These are phyloP conservation scores for Penicillium sp. DNA, from an alignment of 2,329 filamentous ascomycete species.

Conservation along the genomic window DNA sequence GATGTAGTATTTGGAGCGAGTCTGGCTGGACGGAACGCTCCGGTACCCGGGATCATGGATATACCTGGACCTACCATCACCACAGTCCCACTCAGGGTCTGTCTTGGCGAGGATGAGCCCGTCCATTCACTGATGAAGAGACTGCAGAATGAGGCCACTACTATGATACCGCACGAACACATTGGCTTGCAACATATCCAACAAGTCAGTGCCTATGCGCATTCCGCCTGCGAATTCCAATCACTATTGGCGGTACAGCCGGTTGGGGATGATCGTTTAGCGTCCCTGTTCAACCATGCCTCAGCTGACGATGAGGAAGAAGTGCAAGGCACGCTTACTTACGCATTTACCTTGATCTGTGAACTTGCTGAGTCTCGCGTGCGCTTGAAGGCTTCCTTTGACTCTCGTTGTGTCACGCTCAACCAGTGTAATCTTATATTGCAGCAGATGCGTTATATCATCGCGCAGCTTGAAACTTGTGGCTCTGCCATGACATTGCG, in stretches of 20 bases:
- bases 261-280: background rate
- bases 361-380: too few relatives aligned
- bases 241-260: slow-evolving; percentile 10
- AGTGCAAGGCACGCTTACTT: too few relatives aligned
- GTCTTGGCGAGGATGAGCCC: background rate
- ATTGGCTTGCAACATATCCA: slow-evolving; percentile 11
- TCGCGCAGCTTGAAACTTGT: too few relatives aligned
- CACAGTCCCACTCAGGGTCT: slow-evolving; percentile 17
- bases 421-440: too few relatives aligned
- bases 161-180: slow-evolving; percentile 12
- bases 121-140: background rate
- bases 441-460: too few relatives aligned
- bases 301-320: background rate
- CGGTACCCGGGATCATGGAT: slow-evolving; percentile 35
- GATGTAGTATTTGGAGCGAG: slow-evolving; percentile 43
- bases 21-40: slow-evolving; percentile 39
- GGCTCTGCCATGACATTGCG: too few relatives aligned
- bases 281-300: too few relatives aligned
- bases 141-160: slow-evolving; percentile 3
- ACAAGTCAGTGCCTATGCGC: background rate
- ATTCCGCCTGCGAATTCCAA: slow-evolving; percentile 9
- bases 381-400: too few relatives aligned
- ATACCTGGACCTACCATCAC: slow-evolving; percentile 43
- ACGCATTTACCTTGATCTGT: too few relatives aligned
- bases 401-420: too few relatives aligned